A percentile compares a stretch with the other conserved stretches of the same genome.
These are phyloP conservation scores for Didymella sp. DNA, from an alignment of 2,329 filamentous ascomycete genomes.

Conservation along the genomic window DNA sequence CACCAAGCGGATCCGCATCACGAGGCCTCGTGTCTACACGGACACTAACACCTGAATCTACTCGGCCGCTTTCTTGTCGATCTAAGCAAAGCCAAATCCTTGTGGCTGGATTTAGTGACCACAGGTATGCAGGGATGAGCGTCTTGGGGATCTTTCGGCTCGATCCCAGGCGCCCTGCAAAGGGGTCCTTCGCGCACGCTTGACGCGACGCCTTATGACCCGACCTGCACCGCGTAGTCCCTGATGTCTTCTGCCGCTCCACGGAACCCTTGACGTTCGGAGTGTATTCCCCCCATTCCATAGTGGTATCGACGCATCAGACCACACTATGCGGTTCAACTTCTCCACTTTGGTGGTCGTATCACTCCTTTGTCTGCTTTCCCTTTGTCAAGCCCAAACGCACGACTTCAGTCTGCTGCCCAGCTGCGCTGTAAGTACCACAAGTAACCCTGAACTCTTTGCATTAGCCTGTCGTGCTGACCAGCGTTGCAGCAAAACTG, in stretches of 20 bases:
- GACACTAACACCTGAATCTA: neutral
- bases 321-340: neutral
- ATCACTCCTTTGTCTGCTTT: neutral
- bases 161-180: constrained; percentile 4
- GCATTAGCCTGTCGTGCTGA: neutral
- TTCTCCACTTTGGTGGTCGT: neutral
- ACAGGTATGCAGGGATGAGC: neutral
- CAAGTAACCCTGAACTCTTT: neutral
- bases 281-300: neutral
- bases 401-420: constrained; percentile 1
- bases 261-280: neutral
- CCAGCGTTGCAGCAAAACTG: constrained; percentile 1
- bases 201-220: neutral
- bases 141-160: constrained; percentile 1
- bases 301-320: neutral
- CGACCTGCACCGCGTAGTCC: neutral
- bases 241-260: neutral
- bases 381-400: neutral
- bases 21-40: neutral
- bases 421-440: constrained; percentile 9
- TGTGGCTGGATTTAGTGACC: too few species aligned
- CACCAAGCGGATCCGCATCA: neutral
- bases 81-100: too few species aligned
- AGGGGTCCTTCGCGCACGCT: constrained; percentile 5
- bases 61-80: too few species aligned